Evolutionary conservation across 2,329 filamentous ascomycete genomes (phyloP), one percentile per base, ranked within the genome.

Genomic region (Fusarium guadeloupense): DNA sequence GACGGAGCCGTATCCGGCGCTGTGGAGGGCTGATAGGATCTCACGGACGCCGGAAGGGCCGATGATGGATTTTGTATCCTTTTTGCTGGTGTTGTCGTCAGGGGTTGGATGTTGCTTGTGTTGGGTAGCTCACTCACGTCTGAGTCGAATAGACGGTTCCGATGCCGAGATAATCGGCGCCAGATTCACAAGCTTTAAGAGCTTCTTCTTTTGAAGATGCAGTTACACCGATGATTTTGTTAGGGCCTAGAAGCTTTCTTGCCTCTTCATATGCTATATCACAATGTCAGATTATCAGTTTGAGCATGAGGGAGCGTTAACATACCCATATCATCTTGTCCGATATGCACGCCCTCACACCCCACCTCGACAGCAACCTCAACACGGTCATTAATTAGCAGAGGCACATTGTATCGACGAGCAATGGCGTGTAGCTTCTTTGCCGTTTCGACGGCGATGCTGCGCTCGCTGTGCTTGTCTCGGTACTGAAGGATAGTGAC

Each of bases 291-390:
- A 39, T 20, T 28, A 37, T 34, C 9, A 6, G 21, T n/a, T 31
- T 13, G 20, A 2, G 19, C 21, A 4, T 17, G 10, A 34, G 7
- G 9, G 19, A 14, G n/a, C n/a, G 13, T 20, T 2, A 25, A 75
- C 82, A 65, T 75, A 91, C 89, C 82, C 81, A 97, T 89, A 75
- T 98, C 94, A 83, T 97, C 93, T 78, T 98, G 94, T 7, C 95
- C 95, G 43, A 98, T 85, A 74, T 98, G 95, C 9, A 97, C 92
- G 39, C 95, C 95, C 78, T 97, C 94, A 53, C 91, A 95, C 12
- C 88, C 91, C 37, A 93, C 85, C 13, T 92, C 93, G 16, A 92
- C 82, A 9, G 93, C 93, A 21, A 98, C 91, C 73, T 97, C 93
- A 6, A 97, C 85, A 12, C 93, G 87, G 74, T 98, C 95, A 73